These are phyloP conservation scores for Magnusiomyces fungicola DNA, from an alignment of 1,139 yeast species.

Conservation along the genomic window DNA sequence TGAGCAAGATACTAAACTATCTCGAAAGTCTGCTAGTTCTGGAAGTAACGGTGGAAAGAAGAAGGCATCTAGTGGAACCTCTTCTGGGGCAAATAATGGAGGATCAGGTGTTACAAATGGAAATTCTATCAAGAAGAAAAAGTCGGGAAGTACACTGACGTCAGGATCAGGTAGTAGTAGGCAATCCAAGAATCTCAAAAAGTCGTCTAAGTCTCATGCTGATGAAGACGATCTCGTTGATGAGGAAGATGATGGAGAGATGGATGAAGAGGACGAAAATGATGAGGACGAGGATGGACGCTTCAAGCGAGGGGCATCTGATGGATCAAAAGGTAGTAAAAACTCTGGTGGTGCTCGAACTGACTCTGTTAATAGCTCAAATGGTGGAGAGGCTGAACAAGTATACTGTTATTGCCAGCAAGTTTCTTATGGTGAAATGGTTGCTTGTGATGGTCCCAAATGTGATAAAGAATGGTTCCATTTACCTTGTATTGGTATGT, in stretches of 20 bases:
- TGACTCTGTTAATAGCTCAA: neutral
- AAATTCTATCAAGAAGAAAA: neutral
- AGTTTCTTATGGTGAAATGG: constrained; percentile 97
- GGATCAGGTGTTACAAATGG: neutral
- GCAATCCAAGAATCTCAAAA: neutral
- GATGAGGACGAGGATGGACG: constrained; percentile 9
- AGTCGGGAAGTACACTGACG: neutral
- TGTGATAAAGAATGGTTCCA: constrained; percentile 98
- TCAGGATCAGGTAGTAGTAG: constrained; percentile 7
- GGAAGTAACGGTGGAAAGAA: neutral
- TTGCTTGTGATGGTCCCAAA: constrained; percentile 92
- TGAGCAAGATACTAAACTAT: neutral
- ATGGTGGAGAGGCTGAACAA: constrained; percentile 46
- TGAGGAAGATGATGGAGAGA: constrained; percentile 3
- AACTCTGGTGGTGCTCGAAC: neutral
- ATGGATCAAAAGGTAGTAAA: no score
- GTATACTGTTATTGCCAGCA: constrained; percentile 94
- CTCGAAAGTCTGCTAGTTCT: neutral
- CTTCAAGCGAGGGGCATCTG: neutral
- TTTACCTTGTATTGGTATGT: constrained; percentile 87
- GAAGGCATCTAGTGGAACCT: neutral
- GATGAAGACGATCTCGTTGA: constrained; percentile 5
- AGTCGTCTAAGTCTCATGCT: neutral
- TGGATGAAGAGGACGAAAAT: constrained; percentile 7
- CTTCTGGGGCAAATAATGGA: neutral